Evolutionary conservation across 208 protist species (phyloP), one percentile per base, ranked within the genome.

Genomic region (Strigomonas culicis): DNA sequence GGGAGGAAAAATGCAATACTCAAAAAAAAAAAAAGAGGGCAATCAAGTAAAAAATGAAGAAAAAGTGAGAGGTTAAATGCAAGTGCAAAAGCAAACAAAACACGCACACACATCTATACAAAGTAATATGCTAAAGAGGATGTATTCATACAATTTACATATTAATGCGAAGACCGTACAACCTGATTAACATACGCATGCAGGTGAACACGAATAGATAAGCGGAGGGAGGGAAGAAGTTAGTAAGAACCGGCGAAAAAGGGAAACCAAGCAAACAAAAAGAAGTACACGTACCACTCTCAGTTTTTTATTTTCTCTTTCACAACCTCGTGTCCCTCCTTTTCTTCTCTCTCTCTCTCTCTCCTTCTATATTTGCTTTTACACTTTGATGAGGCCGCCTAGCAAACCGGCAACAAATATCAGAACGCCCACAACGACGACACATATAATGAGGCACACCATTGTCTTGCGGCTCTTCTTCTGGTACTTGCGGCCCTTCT

Each of bases 381-480:
- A 19, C 17, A 55, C 10, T 55, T 55, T 55, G 27, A 30, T 22
- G 49, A 55, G n/a, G 13, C 49, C 49, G 27, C 49, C 49, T 8
- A 55, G 24, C 7, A 55, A 13, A 21, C 49, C 49, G 7, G 49
- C 49, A 27, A 83, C 24, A 31, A 91, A 56, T 43, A 91, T 79
- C 10, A 90, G 55, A 1, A 72, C 63, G 28, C 92, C 50, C 24
- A 90, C 71, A 39, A 79, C 64, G 11, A 72, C 56, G 0, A 71
- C 51, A 46, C 74, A 69, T 7, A 83, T 52, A 28, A 95, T 63
- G 36, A 90, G 10, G 55, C 80, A 91, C 57, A 85, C 80, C 31
- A 92, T 63, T 68, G 92, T 95, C 59, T 89, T 85, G 19, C 84
- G 59, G 59, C 82, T 82, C 52, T 78, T 79, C 74, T 90, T 91